A percentile compares a stretch with the other conserved stretches of the same genome.
Evolutionary conservation across 2,329 filamentous ascomycete genomes (phyloP).

Genomic region (Neophaeococcomyces aloes): DNA sequence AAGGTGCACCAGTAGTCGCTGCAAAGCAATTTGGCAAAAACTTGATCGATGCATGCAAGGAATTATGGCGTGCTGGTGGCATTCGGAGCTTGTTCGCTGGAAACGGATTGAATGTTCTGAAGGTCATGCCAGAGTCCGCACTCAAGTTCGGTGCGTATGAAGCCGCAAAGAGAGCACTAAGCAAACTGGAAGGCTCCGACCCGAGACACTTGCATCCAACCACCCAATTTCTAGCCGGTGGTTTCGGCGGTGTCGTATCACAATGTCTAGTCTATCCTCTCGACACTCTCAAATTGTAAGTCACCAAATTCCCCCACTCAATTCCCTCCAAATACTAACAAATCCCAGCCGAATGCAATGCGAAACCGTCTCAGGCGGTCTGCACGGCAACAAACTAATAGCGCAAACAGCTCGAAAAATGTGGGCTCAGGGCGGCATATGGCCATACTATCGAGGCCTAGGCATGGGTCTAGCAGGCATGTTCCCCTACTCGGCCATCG

Average conservation of each 20-base stretch:
- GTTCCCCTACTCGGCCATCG: conserved; percentile 96
- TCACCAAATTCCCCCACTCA: conserved; percentile 9
- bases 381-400: conserved; percentile 73
- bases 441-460: conserved; percentile 78
- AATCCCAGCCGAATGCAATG: conserved; percentile 67
- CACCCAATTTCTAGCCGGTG: conserved; percentile 85
- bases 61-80: conserved; percentile 77
- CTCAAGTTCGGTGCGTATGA: conserved; percentile 98
- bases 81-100: conserved; percentile 86
- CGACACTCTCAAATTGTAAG: conserved; percentile 56
- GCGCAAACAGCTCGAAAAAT: conserved; percentile 76
- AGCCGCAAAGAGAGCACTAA: conserved; percentile 79
- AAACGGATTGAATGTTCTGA: conserved; percentile 90
- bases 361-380: conserved; percentile 76
- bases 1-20: conserved; percentile 56
- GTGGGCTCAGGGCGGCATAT: conserved; percentile 63
- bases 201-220: conserved; percentile 66
- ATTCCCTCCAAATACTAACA: conserved; percentile 10
- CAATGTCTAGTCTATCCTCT: conserved; percentile 88
- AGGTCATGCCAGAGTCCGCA: conserved; percentile 97
- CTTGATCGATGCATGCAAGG: conserved; percentile 60
- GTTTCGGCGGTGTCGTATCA: conserved; percentile 83
- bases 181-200: conserved; percentile 75
- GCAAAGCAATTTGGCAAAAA: conserved; percentile 57
- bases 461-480: conserved; percentile 91